These are phyloP conservation scores for Trichophyton simii DNA, from an alignment of 2,329 filamentous ascomycete species.

Conservation along the genomic window DNA sequence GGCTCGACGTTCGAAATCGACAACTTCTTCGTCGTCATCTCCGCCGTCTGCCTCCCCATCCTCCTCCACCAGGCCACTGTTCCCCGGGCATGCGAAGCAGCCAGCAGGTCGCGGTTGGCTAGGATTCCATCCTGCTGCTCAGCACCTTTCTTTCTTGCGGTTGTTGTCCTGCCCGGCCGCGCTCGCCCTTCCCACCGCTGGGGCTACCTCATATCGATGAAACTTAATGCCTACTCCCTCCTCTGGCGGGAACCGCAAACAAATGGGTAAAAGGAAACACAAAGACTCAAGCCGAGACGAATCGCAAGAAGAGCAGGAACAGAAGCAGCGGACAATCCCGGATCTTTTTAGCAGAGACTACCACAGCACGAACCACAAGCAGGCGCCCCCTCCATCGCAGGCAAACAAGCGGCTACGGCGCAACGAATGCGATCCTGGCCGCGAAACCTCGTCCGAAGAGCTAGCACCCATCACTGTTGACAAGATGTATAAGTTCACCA, in stretches of 20 bases:
- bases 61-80: neutral
- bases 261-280: constrained; percentile 32
- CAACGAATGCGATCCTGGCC: constrained; percentile 1
- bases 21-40: neutral
- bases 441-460: neutral
- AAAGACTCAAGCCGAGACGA: constrained; percentile 18
- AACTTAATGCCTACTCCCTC: constrained; percentile 33
- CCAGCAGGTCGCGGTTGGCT: neutral
- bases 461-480: constrained; percentile 21
- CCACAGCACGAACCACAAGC: constrained; percentile 14
- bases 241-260: constrained; percentile 33
- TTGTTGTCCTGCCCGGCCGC: neutral
- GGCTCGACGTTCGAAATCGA: neutral
- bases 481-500: constrained; percentile 44
- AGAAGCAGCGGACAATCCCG: constrained; percentile 30
- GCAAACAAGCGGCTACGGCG: constrained; percentile 29
- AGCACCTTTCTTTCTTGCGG: too few relatives aligned
- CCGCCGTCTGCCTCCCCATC: neutral
- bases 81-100: neutral
- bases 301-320: constrained; percentile 21
- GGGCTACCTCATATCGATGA: constrained; percentile 15
- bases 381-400: constrained; percentile 19
- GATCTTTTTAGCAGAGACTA: constrained; percentile 31
- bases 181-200: neutral
- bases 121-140: neutral